Percentiles rank a stretch among this genome's conserved stretches.
Evolutionary conservation across 179 eudicot genomes (phyloP).

Genomic region (Patellifolia procumbens): DNA sequence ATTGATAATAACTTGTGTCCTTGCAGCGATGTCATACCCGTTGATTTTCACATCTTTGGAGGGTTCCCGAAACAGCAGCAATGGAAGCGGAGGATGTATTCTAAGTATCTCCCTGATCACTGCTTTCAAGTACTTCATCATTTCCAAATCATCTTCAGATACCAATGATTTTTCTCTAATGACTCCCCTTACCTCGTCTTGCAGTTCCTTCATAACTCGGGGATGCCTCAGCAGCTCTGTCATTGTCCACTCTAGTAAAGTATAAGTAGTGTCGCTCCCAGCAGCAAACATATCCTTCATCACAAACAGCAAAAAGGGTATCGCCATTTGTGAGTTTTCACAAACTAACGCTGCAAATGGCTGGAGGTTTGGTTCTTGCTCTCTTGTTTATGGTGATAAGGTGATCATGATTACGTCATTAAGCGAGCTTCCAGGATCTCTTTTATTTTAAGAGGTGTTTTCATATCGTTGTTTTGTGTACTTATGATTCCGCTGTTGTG

Average conservation of each 20-base stretch:
- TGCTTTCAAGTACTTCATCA: slow-evolving; percentile 34
- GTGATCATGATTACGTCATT: not conserved
- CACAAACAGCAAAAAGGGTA: not conserved
- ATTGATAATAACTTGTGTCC: slow-evolving; percentile 30
- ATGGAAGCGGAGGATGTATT: slow-evolving; percentile 40
- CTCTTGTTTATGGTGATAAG: not conserved
- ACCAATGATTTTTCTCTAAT: slow-evolving; percentile 12
- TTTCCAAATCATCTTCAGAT: slow-evolving; percentile 31
- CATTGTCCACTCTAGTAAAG: slow-evolving; percentile 40
- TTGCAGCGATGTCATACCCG: slow-evolving; percentile 37
- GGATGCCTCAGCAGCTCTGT: slow-evolving; percentile 40
- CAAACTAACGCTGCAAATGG: not conserved
- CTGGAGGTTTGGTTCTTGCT: not conserved
- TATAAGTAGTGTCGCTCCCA: slow-evolving; percentile 32
- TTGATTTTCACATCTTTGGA: slow-evolving; percentile 27
- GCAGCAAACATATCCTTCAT: slow-evolving; percentile 44
- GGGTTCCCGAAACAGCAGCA: slow-evolving; percentile 30
- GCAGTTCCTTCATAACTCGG: slow-evolving; percentile 34
- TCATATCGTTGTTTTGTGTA: not conserved
- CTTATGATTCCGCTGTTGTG: not conserved
- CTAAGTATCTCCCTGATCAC: slow-evolving; percentile 40
- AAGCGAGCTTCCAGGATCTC: not conserved
- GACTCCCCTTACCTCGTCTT: slow-evolving; percentile 32
- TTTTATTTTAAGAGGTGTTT: not conserved
- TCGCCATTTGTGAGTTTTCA: not conserved